Evolutionary conservation across 257 asterid species (phyloP).

Genomic region (Marsdenia floribunda): DNA sequence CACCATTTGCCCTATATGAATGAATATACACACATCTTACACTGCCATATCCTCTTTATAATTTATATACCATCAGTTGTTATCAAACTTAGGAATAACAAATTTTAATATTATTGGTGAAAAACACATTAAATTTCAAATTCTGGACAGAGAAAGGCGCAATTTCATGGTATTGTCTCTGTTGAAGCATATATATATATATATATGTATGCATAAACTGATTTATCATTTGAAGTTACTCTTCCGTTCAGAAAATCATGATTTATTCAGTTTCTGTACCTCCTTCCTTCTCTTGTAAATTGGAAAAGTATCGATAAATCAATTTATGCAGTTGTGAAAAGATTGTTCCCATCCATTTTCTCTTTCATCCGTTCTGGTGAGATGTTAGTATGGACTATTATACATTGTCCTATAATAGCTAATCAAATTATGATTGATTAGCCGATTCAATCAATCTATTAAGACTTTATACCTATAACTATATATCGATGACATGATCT

Average conservation of each 20-base stretch:
- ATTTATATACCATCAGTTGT: not conserved
- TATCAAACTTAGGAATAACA: not conserved
- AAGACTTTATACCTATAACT: not conserved
- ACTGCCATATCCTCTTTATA: not conserved
- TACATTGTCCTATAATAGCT: not conserved
- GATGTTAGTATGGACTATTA: not conserved
- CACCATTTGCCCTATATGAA: not conserved
- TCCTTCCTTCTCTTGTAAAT: too few species aligned
- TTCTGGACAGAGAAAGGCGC: not conserved
- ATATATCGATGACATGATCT: not conserved
- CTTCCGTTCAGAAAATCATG: not conserved
- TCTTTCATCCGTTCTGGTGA: not conserved
- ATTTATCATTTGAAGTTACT: not conserved
- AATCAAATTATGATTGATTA: slow-evolving; percentile 3
- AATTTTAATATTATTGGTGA: too few species aligned
- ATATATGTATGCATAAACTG: too few species aligned
- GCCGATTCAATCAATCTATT: not conserved
- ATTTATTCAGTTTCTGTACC: not conserved
- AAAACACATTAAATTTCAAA: not conserved
- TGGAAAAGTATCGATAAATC: too few species aligned
- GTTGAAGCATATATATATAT: not conserved
- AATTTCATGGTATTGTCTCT: not conserved
- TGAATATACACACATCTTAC: not conserved
- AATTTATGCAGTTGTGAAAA: too few species aligned
- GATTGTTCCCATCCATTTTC: too few species aligned